Base-by-base conservation (phyloP, 148 eudicot genomes). In the Hydrangea macrophylla region DNA sequence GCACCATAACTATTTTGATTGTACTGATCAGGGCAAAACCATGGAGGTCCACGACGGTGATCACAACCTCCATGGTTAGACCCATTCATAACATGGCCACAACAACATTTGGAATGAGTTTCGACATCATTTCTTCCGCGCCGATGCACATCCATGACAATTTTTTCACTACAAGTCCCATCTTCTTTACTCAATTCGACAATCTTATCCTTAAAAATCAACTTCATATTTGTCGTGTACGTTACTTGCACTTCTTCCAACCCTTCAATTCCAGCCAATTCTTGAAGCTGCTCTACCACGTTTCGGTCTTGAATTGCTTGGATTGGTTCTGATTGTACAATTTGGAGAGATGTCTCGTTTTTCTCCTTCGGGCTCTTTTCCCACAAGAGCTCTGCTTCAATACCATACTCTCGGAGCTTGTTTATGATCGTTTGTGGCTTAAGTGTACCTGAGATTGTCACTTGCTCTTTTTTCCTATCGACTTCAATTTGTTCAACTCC, bases 361-460 rank as follows among this genome's bases (percentile, higher is more conserved):
- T 10, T 0, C 2, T 2, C 45, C 2, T 12, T 2, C 2, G 45
- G 12, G 45, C 9, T 7, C 12, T 40, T 2, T 17, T 7, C 2
- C 12, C 18, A 0, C 50, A 1, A 42, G 13, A 42, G 50, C 50
- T 10, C 17, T 12, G 13, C 50, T 7, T 10, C 15, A 3, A 11
- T 42, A 15, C 50, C 50, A 10, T 0, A 0, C 50, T 42, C 15
- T 11, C 2, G 1, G 2, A 10, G 11, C 11, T 42, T 42, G 15
- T 12, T 18, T 42, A 42, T 42, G 50, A 42, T 9, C 15, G 50
- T 3, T 15, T 42, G 17, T 42, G 50, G 50, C 18, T 42, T 18
- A 2, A 12, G 2, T 3, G 50, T 55, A 13, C 62, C 71, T 67
- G 62, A 67, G 45, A 67, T 67, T 6, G 31, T 20, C 18, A 56